Evolutionary conservation across 2,329 filamentous ascomycete genomes (phyloP), one percentile per base, ranked within the genome.

Genomic region (Didymella exigua): DNA sequence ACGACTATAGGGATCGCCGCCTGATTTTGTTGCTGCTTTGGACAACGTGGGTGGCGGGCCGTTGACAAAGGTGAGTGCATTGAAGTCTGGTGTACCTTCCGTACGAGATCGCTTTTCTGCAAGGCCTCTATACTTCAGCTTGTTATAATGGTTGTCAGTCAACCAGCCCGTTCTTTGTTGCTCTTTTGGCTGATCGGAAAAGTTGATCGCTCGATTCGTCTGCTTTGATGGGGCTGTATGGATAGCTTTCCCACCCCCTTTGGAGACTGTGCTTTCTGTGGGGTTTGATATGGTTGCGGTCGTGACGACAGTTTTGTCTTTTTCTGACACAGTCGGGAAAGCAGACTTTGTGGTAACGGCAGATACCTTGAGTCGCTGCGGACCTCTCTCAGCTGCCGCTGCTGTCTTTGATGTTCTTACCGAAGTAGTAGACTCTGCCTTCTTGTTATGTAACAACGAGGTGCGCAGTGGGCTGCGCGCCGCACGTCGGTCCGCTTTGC

Each of bases 81-180:
- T 45, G 14, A 56, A 49, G 44, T 73, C 70, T 16, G 71, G 72
- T 10, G 57, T 62, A 7, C 49, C 55, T 44, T 75, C 72, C 6
- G 37, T 44, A 13, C 60, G 62, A 19, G 60, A 58, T 23, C 63
- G 65, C 18, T 64, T 59, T 7, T 66, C 60, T 14, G 68, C 71
- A 24, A 51, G 55, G 5, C 36, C 14, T 18, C 61, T 47, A 47
- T 44, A 65, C 3, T 60, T 43, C 14, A 70, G 11, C 9, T 54
- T 73, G 0, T 9, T 49, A 37, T 60, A 75, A 0, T 49, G 56
- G 7, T 56, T 60, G 3, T 61, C 54, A 2, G 55, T 54, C 16
- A 56, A 49, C 61, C 58, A 63, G 36, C 29, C 41, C 29, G 50
- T 62, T 34, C 47, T 62, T 2, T 29, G 34, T 3, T 49, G 45